phyloP scores from a whole-genome alignment of 495 filamentous ascomycete genomes.

The Darksidea phi region DNA sequence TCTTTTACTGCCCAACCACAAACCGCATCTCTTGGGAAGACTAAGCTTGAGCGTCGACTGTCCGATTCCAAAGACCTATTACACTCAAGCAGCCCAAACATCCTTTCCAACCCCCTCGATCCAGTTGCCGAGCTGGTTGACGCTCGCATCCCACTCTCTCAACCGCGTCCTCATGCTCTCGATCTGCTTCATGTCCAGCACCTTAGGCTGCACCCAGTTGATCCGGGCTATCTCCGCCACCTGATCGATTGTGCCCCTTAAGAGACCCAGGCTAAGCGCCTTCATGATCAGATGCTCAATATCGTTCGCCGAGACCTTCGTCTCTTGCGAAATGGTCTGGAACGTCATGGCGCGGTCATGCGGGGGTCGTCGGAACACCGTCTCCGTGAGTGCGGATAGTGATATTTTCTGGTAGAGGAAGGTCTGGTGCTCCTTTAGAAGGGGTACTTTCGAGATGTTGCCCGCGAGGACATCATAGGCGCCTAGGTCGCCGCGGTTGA shows the following conservation, averaged over 20 bases:
- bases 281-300: slow-evolving; percentile 99
- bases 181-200: slow-evolving; percentile 92
- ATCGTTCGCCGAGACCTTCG: slow-evolving; percentile 83
- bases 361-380: slow-evolving; percentile 91
- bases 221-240: slow-evolving; percentile 91
- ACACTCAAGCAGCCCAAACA: slow-evolving; percentile 74
- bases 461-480: slow-evolving; percentile 78
- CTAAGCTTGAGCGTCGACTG: neutral
- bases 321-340: slow-evolving; percentile 80
- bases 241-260: slow-evolving; percentile 93
- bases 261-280: slow-evolving; percentile 85
- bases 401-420: slow-evolving; percentile 98
- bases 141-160: slow-evolving; percentile 91
- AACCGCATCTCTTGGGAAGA: neutral
- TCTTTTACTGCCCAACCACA: neutral
- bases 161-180: slow-evolving; percentile 85
- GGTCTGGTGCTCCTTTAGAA: slow-evolving; percentile 73
- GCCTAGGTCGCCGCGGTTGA: slow-evolving; percentile 90
- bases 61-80: neutral
- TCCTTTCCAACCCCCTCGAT: slow-evolving; percentile 86
- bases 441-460: slow-evolving; percentile 71
- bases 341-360: slow-evolving; percentile 95
- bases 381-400: slow-evolving; percentile 89
- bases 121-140: slow-evolving; percentile 92
- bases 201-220: slow-evolving; percentile 98